These are phyloP conservation scores for Sporobolomyces roseus DNA, from an alignment of 768 basidiomycete species.

Conservation along the genomic window DNA sequence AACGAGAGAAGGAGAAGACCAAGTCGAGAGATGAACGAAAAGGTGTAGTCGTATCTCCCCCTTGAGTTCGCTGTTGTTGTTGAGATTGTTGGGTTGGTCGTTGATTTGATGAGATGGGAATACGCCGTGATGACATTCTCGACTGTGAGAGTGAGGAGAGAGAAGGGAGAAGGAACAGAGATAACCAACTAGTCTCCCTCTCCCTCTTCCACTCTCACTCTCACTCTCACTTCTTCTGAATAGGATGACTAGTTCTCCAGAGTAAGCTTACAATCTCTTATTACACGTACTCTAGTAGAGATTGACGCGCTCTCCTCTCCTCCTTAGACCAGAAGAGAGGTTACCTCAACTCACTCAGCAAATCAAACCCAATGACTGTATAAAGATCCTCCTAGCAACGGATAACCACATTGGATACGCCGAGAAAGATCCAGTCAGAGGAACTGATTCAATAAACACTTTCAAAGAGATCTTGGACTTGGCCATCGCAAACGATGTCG, in stretches of 20 bases:
- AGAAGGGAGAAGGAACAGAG: neutral
- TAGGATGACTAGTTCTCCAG: conserved; percentile 18
- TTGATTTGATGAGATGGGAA: conserved; percentile 7
- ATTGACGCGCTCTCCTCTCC: neutral
- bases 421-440: conserved; percentile 88
- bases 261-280: neutral
- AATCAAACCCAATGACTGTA: conserved; percentile 16
- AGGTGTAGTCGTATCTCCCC: neutral
- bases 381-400: conserved; percentile 41
- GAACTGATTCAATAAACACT: conserved; percentile 90
- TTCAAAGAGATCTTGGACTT: conserved; percentile 90
- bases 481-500: conserved; percentile 84
- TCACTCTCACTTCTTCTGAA: too few species aligned
- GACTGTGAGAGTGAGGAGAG: neutral
- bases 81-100: neutral
- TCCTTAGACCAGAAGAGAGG: conserved; percentile 7
- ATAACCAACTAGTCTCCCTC: too few species aligned
- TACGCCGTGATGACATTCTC: neutral
- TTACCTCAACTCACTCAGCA: conserved; percentile 27
- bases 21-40: conserved; percentile 33
- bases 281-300: rapidly evolving
- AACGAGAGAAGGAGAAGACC: conserved; percentile 41
- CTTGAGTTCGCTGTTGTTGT: neutral
- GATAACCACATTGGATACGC: conserved; percentile 67
- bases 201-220: too few species aligned